Evolutionary conservation across 2,329 filamentous ascomycete species (phyloP), one percentile per base, ranked within the genome.

Genomic region (Elsinoe perseae): DNA sequence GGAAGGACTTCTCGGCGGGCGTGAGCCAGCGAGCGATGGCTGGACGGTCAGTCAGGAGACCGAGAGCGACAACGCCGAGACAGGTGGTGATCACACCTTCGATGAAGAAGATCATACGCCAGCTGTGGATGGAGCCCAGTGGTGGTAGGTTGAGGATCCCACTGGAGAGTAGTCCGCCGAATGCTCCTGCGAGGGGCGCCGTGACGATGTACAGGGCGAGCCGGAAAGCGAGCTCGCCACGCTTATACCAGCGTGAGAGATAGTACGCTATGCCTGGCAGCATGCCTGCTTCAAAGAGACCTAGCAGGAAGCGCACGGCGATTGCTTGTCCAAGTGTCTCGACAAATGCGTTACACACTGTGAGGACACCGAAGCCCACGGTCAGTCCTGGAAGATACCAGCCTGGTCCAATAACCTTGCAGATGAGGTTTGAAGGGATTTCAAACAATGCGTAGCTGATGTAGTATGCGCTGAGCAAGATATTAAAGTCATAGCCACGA

Each of bases 401-500:
- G 1, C 70, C 70, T 2, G 70, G 70, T 8, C 69, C 67, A 18
- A 73, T 65, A 14, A 66, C 60, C 58, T 73, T 73, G 40, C 58
- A 52, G 6, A 60, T 20, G 38, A 58, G 23, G 4, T 64, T 65
- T 1, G 68, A 58, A 23, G 85, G 69, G 81, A 85, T 23, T 59
- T 73, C 34, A 21, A 8, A 36, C 50, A 69, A 64, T 56, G 75
- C 70, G 44, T 75, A 75, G 16, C 65, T 61, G 30, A 75, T 70
- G 63, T 74, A 74, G 64, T 75, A 75, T 32, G 75, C 68, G 8
- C 70, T 67, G 2, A 75, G 65, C 0, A 70, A 69, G 28, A 72
- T 64, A 56, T 73, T 74, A 73, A 90, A 95, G 64, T 86, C 76
- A 4, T 75, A 70, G 1, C 79, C 76, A 1, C 77, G 77, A 76